These are phyloP conservation scores for Balakata baccata DNA, from an alignment of 345 rosid species.

Conservation along the genomic window DNA sequence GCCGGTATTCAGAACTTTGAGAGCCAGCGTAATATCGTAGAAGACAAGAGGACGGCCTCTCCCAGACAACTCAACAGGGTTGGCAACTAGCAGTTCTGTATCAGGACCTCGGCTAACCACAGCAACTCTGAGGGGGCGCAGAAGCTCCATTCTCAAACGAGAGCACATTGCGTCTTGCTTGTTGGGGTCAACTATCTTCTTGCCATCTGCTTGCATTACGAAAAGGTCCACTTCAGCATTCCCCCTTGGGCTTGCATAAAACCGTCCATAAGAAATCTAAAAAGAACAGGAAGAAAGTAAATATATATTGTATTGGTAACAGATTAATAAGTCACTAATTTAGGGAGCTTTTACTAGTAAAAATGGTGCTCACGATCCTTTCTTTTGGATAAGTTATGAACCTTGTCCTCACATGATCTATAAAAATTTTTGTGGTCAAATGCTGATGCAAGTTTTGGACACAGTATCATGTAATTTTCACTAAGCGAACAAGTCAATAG, in stretches of 20 bases:
- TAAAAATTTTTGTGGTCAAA: not conserved
- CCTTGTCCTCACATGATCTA: not conserved
- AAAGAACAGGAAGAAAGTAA: not conserved
- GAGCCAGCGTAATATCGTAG: slow-evolving; percentile 59
- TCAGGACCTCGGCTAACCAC: slow-evolving; percentile 66
- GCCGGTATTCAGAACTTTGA: slow-evolving; percentile 36
- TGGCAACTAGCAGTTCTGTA: slow-evolving; percentile 62
- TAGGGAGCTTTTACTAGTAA: no score
- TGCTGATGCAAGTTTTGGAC: not conserved
- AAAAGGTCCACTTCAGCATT: slow-evolving; percentile 58
- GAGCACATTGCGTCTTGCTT: slow-evolving; percentile 55
- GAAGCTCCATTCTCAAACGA: slow-evolving; percentile 61
- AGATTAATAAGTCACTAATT: not conserved
- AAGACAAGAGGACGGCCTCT: slow-evolving; percentile 75
- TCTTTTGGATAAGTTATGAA: not conserved
- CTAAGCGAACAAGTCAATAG: not conserved
- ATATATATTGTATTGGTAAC: not conserved
- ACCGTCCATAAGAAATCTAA: slow-evolving; percentile 67
- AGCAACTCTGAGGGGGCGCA: slow-evolving; percentile 53
- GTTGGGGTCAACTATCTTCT: slow-evolving; percentile 55
- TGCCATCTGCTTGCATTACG: slow-evolving; percentile 59
- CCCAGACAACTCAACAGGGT: slow-evolving; percentile 67
- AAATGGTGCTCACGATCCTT: not conserved
- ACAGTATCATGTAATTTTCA: not conserved
- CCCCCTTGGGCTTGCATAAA: slow-evolving; percentile 42